Base-by-base conservation (phyloP, 2,329 filamentous ascomycete species). In the Fusarium lateritium region DNA sequence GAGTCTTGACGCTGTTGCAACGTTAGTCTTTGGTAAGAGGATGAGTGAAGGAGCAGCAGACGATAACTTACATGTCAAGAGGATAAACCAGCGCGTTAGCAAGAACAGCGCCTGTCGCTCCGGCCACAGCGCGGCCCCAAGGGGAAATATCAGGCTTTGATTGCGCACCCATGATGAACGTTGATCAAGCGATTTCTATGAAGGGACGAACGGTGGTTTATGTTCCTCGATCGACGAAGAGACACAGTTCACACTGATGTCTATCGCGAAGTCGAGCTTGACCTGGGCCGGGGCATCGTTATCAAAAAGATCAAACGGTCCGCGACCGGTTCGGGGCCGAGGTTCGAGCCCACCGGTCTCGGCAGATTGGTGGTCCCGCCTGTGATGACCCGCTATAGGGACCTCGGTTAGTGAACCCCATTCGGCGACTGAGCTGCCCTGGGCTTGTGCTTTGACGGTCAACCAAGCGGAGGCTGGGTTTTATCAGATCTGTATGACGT, bases 71-170 rank as follows among this genome's bases (percentile, higher is more conserved):
- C 94, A 99, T 94, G 81, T 99, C 96, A 64, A 99, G 86, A 46
- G 96, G 96, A 81, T 99, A 99, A 60, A 98, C 95, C 67, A 98
- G 83, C 44, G 94, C 92, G 84, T 99, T 99, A 61, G 96, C 96
- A 62, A 99, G 86, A 38, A 98, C 94, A 46, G 96, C 96, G 65
- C 96, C 96, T 21, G 93, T 93, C 53, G 96, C 94, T 75, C 96
- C 96, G 67, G 96, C 95, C 71, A 97, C 89, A 56, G 96, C 96
- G 77, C 91, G 91, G 56, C 94, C 95, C 95, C 95, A 98, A 56
- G 96, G 93, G 42, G 96, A 94, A 62, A 98, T 88, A 71, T 84
- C 84, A 68, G 89, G 85, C 80, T 94, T 95, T 39, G 87, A 89
- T 75, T 86, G 86, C 54, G 78, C 84, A 60, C 82, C 80, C 87